These are phyloP conservation scores for Asclepias syriaca DNA, from an alignment of 257 asterid species.

Conservation along the genomic window DNA sequence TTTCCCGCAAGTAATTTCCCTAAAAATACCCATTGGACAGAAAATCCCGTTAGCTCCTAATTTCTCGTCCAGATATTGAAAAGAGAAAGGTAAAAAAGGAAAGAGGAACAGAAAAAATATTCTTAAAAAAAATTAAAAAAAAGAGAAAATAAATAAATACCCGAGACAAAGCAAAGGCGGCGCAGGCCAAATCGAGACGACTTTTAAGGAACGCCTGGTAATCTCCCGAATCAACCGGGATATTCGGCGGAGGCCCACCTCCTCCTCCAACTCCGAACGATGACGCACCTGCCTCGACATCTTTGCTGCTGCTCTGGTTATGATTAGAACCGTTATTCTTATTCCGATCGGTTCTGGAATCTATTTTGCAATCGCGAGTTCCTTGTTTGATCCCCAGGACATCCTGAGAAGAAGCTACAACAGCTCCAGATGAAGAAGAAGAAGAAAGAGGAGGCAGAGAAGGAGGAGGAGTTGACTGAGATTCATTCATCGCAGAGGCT, in stretches of 20 bases:
- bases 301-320: background rate
- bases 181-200: slow-evolving; percentile 82
- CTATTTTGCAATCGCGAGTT: background rate
- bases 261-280: slow-evolving; percentile 3
- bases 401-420: slow-evolving; percentile 15
- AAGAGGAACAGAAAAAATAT: background rate
- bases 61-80: background rate
- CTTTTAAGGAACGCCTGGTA: slow-evolving; percentile 70
- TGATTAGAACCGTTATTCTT: background rate
- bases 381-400: slow-evolving; percentile 32
- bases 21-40: background rate
- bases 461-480: slow-evolving; percentile 14
- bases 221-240: slow-evolving; percentile 52
- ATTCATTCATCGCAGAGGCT: slow-evolving; percentile 44
- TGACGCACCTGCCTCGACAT: slow-evolving; percentile 4
- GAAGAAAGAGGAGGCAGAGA: slow-evolving; percentile 21
- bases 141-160: slow-evolving; percentile 22
- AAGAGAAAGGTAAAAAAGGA: background rate
- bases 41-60: background rate
- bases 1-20: background rate
- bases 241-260: slow-evolving; percentile 24
- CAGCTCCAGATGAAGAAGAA: slow-evolving; percentile 5
- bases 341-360: slow-evolving; percentile 6
- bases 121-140: background rate
- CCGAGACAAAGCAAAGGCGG: slow-evolving; percentile 82